A percentile compares a stretch with the other conserved stretches of the same genome.
These are phyloP conservation scores for Macrolepiota dolichaula DNA, from an alignment of 768 basidiomycete species.

Conservation along the genomic window DNA sequence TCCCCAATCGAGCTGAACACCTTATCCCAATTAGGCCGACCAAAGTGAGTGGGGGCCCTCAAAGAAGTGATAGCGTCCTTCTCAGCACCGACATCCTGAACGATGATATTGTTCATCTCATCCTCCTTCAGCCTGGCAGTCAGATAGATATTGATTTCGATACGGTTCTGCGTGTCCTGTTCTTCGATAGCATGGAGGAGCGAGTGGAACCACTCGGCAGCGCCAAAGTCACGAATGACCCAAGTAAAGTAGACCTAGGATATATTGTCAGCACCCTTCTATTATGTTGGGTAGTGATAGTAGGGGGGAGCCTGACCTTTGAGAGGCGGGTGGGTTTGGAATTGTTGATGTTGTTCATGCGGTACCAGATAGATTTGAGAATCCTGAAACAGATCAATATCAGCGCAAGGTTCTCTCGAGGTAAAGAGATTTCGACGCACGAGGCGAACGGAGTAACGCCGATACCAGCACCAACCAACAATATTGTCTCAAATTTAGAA, in stretches of 20 bases:
- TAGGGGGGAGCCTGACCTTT: constrained; percentile 44
- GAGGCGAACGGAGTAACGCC: constrained; percentile 96
- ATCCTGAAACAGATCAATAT: constrained; percentile 43
- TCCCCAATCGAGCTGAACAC: constrained; percentile 71
- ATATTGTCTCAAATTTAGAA: constrained; percentile 82
- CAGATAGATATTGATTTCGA: constrained; percentile 93
- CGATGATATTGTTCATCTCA: constrained; percentile 91
- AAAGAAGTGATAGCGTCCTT: constrained; percentile 88
- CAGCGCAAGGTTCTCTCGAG: not conserved
- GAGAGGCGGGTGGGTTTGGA: constrained; percentile 78
- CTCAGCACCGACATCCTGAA: constrained; percentile 90
- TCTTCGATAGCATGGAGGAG: constrained; percentile 91
- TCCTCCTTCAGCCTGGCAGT: constrained; percentile 90
- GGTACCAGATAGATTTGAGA: constrained; percentile 92
- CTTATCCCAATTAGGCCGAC: constrained; percentile 83
- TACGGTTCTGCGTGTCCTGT: constrained; percentile 79
- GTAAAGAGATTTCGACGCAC: constrained; percentile 41
- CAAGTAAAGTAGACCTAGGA: constrained; percentile 81
- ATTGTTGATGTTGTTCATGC: constrained; percentile 83
- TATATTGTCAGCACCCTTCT: not conserved
- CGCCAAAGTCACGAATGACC: constrained; percentile 92
- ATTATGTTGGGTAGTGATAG: too few relatives aligned
- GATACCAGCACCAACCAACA: constrained; percentile 92
- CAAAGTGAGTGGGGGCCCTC: constrained; percentile 90
- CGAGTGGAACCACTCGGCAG: constrained; percentile 92